A percentile compares a stretch with the other conserved stretches of the same genome.
These are phyloP conservation scores for Mycosphaerelloides madeirae DNA, from an alignment of 2,329 filamentous ascomycete genomes.

Conservation along the genomic window DNA sequence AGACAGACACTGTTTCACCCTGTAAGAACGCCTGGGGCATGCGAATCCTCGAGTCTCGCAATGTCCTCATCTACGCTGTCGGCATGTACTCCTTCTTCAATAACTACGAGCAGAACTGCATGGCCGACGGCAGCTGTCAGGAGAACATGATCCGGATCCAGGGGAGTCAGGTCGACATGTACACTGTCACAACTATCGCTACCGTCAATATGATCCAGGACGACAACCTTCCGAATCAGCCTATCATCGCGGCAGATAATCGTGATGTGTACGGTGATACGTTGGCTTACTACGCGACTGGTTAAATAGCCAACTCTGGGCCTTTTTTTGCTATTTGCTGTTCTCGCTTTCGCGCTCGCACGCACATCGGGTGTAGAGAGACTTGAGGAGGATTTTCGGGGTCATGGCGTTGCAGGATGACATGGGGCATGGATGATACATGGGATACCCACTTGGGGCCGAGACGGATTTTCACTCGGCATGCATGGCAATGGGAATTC, in stretches of 20 bases:
- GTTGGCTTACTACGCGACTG: constrained; percentile 32
- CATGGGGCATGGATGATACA: too few relatives aligned
- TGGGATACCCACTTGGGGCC: too few relatives aligned
- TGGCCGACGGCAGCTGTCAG: constrained; percentile 48
- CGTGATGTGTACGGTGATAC: constrained; percentile 47
- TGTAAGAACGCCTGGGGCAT: constrained; percentile 45
- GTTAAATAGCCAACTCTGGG: too few relatives aligned
- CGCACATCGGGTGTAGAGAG: too few relatives aligned
- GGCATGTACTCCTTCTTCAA: constrained; percentile 58
- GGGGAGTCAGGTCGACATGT: constrained; percentile 42
- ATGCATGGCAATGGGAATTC: too few relatives aligned
- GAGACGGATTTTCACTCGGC: too few relatives aligned
- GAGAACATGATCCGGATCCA: constrained; percentile 46
- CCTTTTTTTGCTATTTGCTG: too few relatives aligned
- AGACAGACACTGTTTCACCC: constrained; percentile 15
- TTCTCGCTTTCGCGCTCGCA: too few relatives aligned
- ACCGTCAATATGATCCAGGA: constrained; percentile 47
- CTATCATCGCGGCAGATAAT: constrained; percentile 41
- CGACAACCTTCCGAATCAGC: constrained; percentile 32
- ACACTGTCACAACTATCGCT: constrained; percentile 47
- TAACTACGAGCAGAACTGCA: constrained; percentile 51
- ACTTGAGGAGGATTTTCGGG: too few relatives aligned
- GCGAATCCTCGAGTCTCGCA: constrained; percentile 34
- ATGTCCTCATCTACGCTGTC: constrained; percentile 44
- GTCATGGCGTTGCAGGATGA: too few relatives aligned